Conservation (phyloP, 1,139 yeast species). For the Suhomyces coccinellae region DNA sequence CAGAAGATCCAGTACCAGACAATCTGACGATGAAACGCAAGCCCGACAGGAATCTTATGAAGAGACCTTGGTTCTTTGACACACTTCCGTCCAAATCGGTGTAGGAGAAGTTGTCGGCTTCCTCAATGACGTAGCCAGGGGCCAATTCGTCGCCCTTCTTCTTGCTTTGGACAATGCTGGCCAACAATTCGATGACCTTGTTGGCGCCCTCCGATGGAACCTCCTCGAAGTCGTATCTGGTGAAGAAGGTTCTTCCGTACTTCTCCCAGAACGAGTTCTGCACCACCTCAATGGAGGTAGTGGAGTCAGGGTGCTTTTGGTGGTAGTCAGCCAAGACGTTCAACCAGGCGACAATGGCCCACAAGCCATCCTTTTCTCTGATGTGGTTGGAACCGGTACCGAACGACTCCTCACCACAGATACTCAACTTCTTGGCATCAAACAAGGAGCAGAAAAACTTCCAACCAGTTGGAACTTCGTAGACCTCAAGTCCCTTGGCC, state of each 20-base stretch:
- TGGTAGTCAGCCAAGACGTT: constrained; percentile 87
- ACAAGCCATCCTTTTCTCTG: constrained; percentile 95
- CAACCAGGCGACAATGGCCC: constrained; percentile 98
- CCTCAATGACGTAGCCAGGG: constrained; percentile 55
- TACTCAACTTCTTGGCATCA: constrained; percentile 88
- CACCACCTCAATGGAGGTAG: constrained; percentile 70
- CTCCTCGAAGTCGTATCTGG: constrained; percentile 92
- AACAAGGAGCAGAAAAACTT: constrained; percentile 94
- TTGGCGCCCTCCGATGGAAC: constrained; percentile 76
- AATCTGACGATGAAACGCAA: constrained; percentile 86
- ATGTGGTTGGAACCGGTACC: constrained; percentile 98
- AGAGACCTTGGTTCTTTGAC: constrained; percentile 89
- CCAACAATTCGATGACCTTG: constrained; percentile 61
- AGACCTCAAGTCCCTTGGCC: constrained; percentile 67
- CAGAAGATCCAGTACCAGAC: constrained; percentile 97
- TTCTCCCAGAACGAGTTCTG: constrained; percentile 86
- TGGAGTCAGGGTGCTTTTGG: constrained; percentile 54
- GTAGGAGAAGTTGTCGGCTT: constrained; percentile 87
- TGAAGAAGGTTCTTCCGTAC: constrained; percentile 97
- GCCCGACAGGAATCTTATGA: constrained; percentile 78
- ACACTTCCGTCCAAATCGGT: constrained; percentile 95
- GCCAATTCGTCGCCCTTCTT: constrained; percentile 47
- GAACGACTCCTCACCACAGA: constrained; percentile 97
- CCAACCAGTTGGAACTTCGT: constrained; percentile 99
- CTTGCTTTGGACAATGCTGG: constrained; percentile 32